These are phyloP conservation scores for Penicillium sp. DNA, from an alignment of 2,329 filamentous ascomycete genomes.

Conservation along the genomic window DNA sequence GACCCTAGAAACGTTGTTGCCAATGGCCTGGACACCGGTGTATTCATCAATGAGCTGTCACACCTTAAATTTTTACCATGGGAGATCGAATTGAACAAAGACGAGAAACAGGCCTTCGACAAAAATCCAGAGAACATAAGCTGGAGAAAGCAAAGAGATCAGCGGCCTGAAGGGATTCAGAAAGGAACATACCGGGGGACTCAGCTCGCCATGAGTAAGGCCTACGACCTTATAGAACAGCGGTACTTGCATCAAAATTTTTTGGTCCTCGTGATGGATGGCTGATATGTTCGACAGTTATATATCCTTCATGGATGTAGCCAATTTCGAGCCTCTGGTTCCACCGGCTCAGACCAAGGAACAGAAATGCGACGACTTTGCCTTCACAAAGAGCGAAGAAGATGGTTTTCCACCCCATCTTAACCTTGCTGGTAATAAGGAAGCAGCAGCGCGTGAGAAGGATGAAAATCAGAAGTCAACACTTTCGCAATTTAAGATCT, in stretches of 20 bases:
- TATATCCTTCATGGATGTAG: slow-evolving; percentile 4
- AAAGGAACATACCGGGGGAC: slow-evolving; percentile 6
- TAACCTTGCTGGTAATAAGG: neutral
- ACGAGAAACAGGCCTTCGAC: neutral
- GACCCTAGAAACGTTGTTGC: neutral
- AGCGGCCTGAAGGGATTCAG: neutral
- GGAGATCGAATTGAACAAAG: neutral
- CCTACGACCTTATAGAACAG: slow-evolving; percentile 7
- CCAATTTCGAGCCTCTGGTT: slow-evolving; percentile 4
- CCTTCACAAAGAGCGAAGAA: slow-evolving; percentile 1
- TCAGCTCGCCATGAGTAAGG: slow-evolving; percentile 3
- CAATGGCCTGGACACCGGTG: slow-evolving; percentile 10
- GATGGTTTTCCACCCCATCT: slow-evolving; percentile 10
- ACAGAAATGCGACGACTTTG: slow-evolving; percentile 1
- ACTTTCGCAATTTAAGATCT: neutral
- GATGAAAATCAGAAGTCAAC: slow-evolving; percentile 1
- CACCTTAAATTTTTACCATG: neutral
- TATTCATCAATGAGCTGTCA: slow-evolving; percentile 8
- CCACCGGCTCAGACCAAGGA: neutral
- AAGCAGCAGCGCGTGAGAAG: neutral
- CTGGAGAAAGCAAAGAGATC: neutral
- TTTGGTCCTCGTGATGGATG: neutral
- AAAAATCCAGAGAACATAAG: neutral
- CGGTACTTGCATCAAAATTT: neutral
- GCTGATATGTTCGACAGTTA: slow-evolving; percentile 1